Evolutionary conservation across 441 rosid genomes (phyloP), one percentile per base, ranked within the genome.

Genomic region (Corymbia calophylla): DNA sequence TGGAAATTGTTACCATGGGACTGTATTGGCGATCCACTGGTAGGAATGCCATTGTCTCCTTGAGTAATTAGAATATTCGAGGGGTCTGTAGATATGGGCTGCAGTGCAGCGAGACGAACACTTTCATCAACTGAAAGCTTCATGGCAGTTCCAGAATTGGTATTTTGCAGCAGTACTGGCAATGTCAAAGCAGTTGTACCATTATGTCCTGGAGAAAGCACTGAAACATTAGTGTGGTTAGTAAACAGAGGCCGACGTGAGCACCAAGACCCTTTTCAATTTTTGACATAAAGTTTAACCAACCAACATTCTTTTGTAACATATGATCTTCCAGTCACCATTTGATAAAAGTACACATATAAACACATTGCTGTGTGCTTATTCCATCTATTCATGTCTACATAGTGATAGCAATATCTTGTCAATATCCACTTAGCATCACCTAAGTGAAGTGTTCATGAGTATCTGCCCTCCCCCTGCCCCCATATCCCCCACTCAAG

Each of bases 91-190:
- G 66, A 60, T 1, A 60, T 56, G 62, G 62, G 62, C 62, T 21
- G 21, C 0, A 9, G 62, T 56, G 29, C 1, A 23, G 62, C 3
- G 1, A 0, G 13, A 56, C 10, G 6, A 56, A 9, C 13, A 23
- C 62, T 56, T 56, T 56, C 62, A 56, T 56, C 62, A 1, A 23
- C 7, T 1, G 6, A 56, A 56, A 56, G 62, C 13, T 56, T 23
- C 62, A 56, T 0, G 29, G 62, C 62, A 23, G 23, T 56, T 56
- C 62, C 29, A 7, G 1, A 64, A 15, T 64, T 64, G 80, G 1
- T 68, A 32, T 32, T 18, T 19, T 18, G 47, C 7, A 6, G 21
- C 16, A 0, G 49, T 21, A 3, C 29, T 35, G 12, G 1, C 82
- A 11, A 73, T 73, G 82, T 9, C 27, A 35, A 73, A 39, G 29